Base-by-base conservation (phyloP, 371 early-diverging fungal genomes). In the Mucor lusitanicus region DNA sequence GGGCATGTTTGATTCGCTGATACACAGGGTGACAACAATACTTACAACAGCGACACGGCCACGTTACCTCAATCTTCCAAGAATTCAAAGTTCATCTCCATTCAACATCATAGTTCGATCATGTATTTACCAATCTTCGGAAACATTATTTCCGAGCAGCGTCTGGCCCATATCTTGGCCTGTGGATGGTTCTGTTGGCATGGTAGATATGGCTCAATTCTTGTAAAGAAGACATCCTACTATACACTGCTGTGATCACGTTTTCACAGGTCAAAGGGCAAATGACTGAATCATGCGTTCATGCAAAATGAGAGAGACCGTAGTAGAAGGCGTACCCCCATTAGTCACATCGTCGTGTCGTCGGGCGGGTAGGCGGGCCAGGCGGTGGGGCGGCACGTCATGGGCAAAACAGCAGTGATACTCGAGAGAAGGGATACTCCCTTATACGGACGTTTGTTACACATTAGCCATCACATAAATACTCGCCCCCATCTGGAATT, bases 281-380 rank as follows among this genome's bases (percentile, higher is more conserved):
- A 56, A 56, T 56, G 56, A 56, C 56, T 56, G 17, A 56, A 56
- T 56, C 56, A 56, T 56, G 56, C 56, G 33, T 56, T 56, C 56
- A 56, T 56, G 30, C 32, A 56, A 56, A 33, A 56, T 13, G 28
- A 28, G 46, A 46, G 8, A 21, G 15, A 15, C 0, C 13, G 11
- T 15, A 1, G 12, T 35, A 2, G 37, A 35, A 35, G 37, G 37
- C 37, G 37, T 35, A 35, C 12, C 37, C n/a, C 37, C 37, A 25
- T 40, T 40, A 40, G 40, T 40, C 40, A 40, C 40, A 40, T 40
- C 23, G 23, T 37, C 21, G 21, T n/a, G n/a, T 40, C 23, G 23
- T 13, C 53, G 27, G 13, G 27, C 15, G 12, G 53, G 12, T 25
- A 15, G 48, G 48, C 48, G 23, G 23, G 19, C 48, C 2, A 53